These are phyloP conservation scores for Taphrina communis DNA, from an alignment of 1,139 yeast genomes.

Conservation along the genomic window DNA sequence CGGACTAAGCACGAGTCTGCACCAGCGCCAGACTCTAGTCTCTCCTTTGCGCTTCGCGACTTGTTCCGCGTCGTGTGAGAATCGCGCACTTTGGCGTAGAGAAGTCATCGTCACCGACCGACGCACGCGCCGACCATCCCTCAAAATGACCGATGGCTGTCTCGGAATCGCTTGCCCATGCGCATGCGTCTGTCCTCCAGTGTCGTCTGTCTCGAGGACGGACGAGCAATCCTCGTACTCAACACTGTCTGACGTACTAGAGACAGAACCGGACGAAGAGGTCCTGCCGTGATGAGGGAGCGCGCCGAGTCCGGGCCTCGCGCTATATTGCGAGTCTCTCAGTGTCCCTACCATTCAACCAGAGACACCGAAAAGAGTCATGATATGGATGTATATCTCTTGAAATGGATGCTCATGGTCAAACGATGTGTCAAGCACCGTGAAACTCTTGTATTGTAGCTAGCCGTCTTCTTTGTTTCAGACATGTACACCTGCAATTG, in stretches of 20 bases:
- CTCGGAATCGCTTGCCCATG: constrained; percentile 8
- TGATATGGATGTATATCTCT: neutral
- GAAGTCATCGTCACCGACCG: constrained; percentile 34
- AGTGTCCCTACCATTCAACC: neutral
- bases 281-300: neutral
- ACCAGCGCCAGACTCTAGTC: neutral
- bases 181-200: too few relatives aligned
- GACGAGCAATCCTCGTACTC: constrained; percentile 18
- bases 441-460: neutral
- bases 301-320: neutral
- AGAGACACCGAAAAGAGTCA: neutral
- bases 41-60: neutral
- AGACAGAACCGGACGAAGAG: neutral
- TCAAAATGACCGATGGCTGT: constrained; percentile 34
- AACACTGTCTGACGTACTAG: constrained; percentile 4
- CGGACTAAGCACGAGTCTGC: constrained; percentile 9
- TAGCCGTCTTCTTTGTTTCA: neutral
- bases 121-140: constrained; percentile 39
- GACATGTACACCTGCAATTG: neutral
- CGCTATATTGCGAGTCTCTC: neutral
- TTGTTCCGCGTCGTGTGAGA: neutral
- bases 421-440: neutral
- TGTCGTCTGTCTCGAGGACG: neutral
- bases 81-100: constrained; percentile 8
- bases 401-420: too few relatives aligned